These are phyloP conservation scores for Candida verbasci DNA, from an alignment of 805 yeast species.

Conservation along the genomic window DNA sequence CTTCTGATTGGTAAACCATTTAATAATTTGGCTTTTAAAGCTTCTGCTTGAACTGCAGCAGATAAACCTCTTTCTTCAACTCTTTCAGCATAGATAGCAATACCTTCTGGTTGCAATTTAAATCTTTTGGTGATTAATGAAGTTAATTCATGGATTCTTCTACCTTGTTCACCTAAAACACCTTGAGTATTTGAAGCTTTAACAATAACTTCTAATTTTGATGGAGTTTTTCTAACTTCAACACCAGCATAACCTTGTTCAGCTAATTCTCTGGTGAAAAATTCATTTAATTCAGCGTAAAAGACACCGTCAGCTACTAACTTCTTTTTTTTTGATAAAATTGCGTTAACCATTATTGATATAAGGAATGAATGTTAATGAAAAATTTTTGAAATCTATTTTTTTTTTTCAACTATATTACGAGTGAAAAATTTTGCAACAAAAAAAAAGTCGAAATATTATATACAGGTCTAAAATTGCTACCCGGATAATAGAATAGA, in stretches of 20 bases:
- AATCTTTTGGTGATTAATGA: slow-evolving; percentile 98
- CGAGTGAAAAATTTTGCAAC: not conserved
- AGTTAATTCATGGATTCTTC: slow-evolving; percentile 98
- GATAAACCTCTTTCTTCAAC: slow-evolving; percentile 99
- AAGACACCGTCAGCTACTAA: slow-evolving; percentile 99
- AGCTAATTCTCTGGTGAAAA: slow-evolving; percentile 99
- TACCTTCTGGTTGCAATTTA: slow-evolving; percentile 89
- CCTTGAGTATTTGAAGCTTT: slow-evolving; percentile 99
- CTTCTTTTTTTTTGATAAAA: slow-evolving; percentile 95
- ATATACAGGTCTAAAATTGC: too few species aligned
- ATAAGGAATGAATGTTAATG: not conserved
- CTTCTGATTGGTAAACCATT: slow-evolving; percentile 99
- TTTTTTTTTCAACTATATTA: too few species aligned
- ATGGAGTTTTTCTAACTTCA: slow-evolving; percentile 97
- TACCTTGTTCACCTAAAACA: slow-evolving; percentile 99
- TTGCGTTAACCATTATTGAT: slow-evolving; percentile 32
- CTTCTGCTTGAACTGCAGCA: slow-evolving; percentile 99
- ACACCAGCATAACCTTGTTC: slow-evolving; percentile 99
- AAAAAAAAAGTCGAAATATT: not conserved
- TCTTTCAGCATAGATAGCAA: slow-evolving; percentile 96
- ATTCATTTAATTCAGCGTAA: slow-evolving; percentile 99
- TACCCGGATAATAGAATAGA: too few species aligned
- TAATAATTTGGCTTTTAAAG: slow-evolving; percentile 94
- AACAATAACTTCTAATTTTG: slow-evolving; percentile 97
- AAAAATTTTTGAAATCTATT: slow-evolving; percentile 1